A percentile compares a stretch with the other conserved stretches of the same genome.
Evolutionary conservation across 805 yeast species (phyloP).

Genomic region (Candida takata): DNA sequence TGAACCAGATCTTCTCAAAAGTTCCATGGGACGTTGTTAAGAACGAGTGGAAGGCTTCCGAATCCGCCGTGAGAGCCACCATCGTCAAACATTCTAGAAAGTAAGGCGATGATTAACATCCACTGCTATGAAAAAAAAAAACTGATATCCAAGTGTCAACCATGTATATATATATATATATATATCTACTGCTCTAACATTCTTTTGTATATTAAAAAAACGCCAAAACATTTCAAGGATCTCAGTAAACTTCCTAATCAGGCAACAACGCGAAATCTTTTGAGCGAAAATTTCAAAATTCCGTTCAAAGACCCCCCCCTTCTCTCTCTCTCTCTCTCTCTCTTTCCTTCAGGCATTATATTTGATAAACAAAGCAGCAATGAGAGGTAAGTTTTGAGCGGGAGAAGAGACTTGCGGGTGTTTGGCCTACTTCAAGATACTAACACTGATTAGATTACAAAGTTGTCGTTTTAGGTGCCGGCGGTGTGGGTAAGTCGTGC

Average conservation of each 20-base stretch:
- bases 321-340: background rate
- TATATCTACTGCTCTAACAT: too few relatives aligned
- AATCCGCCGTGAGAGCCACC: constrained; percentile 25
- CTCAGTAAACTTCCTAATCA: background rate
- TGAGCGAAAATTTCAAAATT: background rate
- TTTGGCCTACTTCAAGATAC: background rate
- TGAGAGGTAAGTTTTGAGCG: constrained; percentile 3
- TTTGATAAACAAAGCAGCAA: background rate
- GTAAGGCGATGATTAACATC: background rate
- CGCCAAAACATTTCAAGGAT: too few relatives aligned
- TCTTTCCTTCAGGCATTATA: too few relatives aligned
- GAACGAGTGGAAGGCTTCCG: constrained; percentile 32
- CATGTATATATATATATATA: too few relatives aligned
- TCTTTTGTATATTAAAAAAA: too few relatives aligned
- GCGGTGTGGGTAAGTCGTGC: constrained; percentile 96
- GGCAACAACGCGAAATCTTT: background rate
- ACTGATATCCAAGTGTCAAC: too few relatives aligned
- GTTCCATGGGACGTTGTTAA: constrained; percentile 28
- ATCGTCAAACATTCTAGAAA: constrained; percentile 19
- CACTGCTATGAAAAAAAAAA: too few relatives aligned
- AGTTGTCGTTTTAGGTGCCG: constrained; percentile 89
- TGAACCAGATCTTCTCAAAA: constrained; percentile 27
- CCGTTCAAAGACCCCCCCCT: background rate
- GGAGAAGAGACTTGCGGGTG: background rate
- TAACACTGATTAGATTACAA: constrained; percentile 52